These are phyloP conservation scores for Cantharellus anzutake DNA, from an alignment of 768 basidiomycete species.

Conservation along the genomic window DNA sequence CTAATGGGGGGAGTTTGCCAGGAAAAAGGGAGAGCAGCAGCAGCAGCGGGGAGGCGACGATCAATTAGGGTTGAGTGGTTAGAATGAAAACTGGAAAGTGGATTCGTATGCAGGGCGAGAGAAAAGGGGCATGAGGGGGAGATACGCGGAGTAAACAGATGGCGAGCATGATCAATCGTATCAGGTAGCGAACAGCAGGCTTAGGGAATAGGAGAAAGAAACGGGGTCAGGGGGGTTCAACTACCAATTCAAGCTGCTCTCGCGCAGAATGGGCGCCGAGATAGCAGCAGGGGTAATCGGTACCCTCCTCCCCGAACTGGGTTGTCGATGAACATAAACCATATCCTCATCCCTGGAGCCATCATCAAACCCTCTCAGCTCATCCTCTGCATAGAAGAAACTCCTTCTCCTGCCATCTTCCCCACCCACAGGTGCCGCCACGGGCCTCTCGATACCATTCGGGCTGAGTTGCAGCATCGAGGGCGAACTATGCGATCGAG, in stretches of 20 bases:
- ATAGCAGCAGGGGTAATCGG: slow-evolving; percentile 42
- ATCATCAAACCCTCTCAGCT: slow-evolving; percentile 35
- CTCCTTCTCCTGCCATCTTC: slow-evolving; percentile 19
- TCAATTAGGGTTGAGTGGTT: too few species aligned
- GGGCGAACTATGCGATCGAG: background rate
- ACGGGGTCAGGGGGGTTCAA: too few species aligned
- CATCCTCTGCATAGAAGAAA: slow-evolving; percentile 81
- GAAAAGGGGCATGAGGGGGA: too few species aligned
- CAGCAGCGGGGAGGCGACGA: too few species aligned
- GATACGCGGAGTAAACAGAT: too few species aligned
- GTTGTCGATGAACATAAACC: slow-evolving; percentile 12
- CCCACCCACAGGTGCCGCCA: background rate
- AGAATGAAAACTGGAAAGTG: too few species aligned
- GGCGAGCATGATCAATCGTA: too few species aligned
- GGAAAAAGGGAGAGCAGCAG: too few species aligned
- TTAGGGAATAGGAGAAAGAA: too few species aligned
- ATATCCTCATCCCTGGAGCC: slow-evolving; percentile 16
- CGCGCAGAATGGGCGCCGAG: slow-evolving; percentile 54
- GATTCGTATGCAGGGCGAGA: too few species aligned
- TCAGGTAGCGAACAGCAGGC: too few species aligned
- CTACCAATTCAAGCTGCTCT: slow-evolving; percentile 78
- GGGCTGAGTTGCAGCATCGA: background rate
- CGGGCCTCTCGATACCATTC: background rate
- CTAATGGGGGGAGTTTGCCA: too few species aligned
- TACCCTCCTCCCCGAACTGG: slow-evolving; percentile 23